Percentiles rank a stretch among this genome's conserved stretches.
Conservation (phyloP, 345 rosid genomes). For the Citrus maxima region DNA sequence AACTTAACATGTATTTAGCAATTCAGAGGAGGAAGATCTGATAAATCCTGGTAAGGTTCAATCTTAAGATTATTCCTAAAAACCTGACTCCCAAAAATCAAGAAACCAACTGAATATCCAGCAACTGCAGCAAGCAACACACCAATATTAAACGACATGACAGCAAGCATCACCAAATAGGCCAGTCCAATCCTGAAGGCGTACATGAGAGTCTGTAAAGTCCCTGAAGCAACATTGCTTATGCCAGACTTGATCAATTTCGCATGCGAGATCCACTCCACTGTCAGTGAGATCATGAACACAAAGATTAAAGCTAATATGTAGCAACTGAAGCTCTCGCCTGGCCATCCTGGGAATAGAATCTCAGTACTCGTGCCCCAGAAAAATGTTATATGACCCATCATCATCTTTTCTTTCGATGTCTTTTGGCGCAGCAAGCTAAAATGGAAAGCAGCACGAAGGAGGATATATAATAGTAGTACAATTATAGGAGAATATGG, state of each 20-base stretch:
- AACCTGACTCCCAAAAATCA: conserved; percentile 23
- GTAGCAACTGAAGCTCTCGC: conserved; percentile 13
- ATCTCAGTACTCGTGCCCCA: conserved; percentile 26
- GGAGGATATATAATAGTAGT: not conserved
- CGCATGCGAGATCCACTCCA: conserved; percentile 39
- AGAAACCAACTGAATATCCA: conserved; percentile 28
- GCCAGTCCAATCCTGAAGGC: conserved; percentile 17
- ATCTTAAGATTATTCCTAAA: conserved; percentile 14
- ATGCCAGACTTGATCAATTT: conserved; percentile 16
- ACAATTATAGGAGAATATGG: not conserved
- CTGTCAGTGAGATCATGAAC: conserved; percentile 27
- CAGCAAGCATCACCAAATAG: conserved; percentile 33
- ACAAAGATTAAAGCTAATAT: conserved; percentile 25
- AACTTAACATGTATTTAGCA: conserved; percentile 1
- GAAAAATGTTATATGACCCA: conserved; percentile 20
- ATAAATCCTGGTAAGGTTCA: conserved; percentile 3
- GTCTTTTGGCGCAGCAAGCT: not conserved
- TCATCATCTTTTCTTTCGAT: not conserved
- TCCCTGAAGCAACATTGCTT: conserved; percentile 1
- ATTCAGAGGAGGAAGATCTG: conserved; percentile 26
- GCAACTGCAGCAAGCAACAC: conserved; percentile 24
- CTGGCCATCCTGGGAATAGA: conserved; percentile 35
- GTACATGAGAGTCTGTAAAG: conserved; percentile 24
- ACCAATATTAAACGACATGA: conserved; percentile 34
- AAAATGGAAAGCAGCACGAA: not conserved